These are phyloP conservation scores for Penicillium sp. DNA, from an alignment of 2,329 filamentous ascomycete species.

Conservation along the genomic window DNA sequence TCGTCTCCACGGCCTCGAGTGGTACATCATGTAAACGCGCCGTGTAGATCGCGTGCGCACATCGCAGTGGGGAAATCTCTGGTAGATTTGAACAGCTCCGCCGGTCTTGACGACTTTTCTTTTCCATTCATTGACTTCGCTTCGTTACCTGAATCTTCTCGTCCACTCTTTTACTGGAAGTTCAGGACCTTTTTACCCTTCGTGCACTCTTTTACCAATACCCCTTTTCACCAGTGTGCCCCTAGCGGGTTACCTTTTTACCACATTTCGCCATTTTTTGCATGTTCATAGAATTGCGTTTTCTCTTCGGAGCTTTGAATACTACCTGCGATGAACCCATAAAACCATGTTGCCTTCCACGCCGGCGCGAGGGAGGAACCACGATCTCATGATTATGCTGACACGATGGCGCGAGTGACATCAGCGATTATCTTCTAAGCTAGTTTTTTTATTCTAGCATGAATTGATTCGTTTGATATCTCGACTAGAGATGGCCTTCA, in stretches of 20 bases:
- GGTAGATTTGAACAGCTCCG: conserved; percentile 18
- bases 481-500: no score
- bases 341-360: conserved; percentile 1
- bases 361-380: conserved; percentile 1
- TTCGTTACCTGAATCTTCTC: conserved; percentile 16
- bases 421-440: no score
- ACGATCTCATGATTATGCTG: conserved; percentile 5
- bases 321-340: conserved; percentile 15
- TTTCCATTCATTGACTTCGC: conserved; percentile 8
- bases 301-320: conserved; percentile 18
- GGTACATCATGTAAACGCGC: conserved; percentile 34
- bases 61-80: conserved; percentile 15
- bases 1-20: conserved; percentile 40
- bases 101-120: conserved; percentile 18
- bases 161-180: conserved; percentile 2
- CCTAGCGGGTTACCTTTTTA: conserved; percentile 17
- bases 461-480: no score
- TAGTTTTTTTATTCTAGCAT: neutral
- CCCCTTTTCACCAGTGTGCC: conserved; percentile 11
- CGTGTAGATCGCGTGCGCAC: conserved; percentile 17
- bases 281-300: conserved; percentile 18
- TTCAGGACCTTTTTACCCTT: conserved; percentile 8
- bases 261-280: conserved; percentile 1
- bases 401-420: neutral
- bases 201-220: conserved; percentile 14